Evolutionary conservation across 495 filamentous ascomycete species (phyloP).

Genomic region (Podospora australis): DNA sequence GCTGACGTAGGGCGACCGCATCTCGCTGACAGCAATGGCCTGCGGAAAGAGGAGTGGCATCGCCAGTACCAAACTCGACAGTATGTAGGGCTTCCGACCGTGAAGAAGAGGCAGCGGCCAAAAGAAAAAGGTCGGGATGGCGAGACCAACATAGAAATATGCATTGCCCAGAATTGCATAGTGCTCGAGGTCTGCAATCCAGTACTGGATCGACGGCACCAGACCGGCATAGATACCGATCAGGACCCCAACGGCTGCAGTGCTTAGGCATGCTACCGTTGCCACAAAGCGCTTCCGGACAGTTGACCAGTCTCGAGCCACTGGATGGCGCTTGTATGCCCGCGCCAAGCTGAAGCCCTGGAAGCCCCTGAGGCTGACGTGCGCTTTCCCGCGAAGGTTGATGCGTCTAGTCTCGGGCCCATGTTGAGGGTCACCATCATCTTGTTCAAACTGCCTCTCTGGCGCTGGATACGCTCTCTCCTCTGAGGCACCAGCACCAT

Average conservation of each 20-base stretch:
- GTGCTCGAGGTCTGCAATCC: slow-evolving; percentile 57
- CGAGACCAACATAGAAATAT: slow-evolving; percentile 61
- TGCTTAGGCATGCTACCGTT: slow-evolving; percentile 61
- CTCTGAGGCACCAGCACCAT: slow-evolving; percentile 10
- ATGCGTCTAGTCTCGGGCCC: slow-evolving; percentile 15
- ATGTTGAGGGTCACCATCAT: background rate
- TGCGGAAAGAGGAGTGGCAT: slow-evolving; percentile 71
- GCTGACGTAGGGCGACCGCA: slow-evolving; percentile 49
- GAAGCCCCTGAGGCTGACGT: slow-evolving; percentile 36
- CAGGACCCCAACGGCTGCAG: slow-evolving; percentile 58
- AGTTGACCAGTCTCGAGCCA: slow-evolving; percentile 60
- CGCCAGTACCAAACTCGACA: slow-evolving; percentile 56
- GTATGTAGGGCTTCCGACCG: slow-evolving; percentile 66
- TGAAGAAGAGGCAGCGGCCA: slow-evolving; percentile 75
- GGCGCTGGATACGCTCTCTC: background rate
- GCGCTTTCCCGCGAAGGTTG: slow-evolving; percentile 32
- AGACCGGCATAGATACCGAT: slow-evolving; percentile 71
- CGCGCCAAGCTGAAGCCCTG: slow-evolving; percentile 48
- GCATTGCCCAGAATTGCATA: slow-evolving; percentile 65
- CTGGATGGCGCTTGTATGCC: slow-evolving; percentile 46
- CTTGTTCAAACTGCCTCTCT: slow-evolving; percentile 4
- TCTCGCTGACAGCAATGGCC: slow-evolving; percentile 51
- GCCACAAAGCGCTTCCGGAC: slow-evolving; percentile 60
- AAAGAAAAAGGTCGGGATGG: slow-evolving; percentile 58
- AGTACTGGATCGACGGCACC: slow-evolving; percentile 68